A percentile compares a stretch with the other conserved stretches of the same genome.
Evolutionary conservation across 768 basidiomycete species (phyloP).

Genomic region (Boletus vermiculosoides): DNA sequence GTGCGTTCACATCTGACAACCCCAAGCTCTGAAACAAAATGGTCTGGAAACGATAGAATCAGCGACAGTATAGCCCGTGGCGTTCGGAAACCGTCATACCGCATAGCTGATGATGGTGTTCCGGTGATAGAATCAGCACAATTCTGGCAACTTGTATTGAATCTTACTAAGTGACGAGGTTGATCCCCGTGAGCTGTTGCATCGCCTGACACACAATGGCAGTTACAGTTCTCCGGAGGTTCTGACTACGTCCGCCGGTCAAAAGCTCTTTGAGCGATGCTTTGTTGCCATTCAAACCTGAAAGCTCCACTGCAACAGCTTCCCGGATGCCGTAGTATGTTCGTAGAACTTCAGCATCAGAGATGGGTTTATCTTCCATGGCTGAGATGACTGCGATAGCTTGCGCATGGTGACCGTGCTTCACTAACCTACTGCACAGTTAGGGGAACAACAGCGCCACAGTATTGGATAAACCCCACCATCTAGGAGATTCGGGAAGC

Average conservation of each 20-base stretch:
- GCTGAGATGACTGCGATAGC: not conserved
- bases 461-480: not conserved
- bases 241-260: not conserved
- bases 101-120: not conserved
- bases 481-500: not conserved
- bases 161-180: not conserved
- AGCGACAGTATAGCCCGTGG: not conserved
- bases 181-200: not conserved
- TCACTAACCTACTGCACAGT: not conserved
- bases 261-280: not conserved
- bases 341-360: not conserved
- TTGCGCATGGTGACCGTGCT: not conserved
- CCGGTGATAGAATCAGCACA: not conserved
- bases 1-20: not conserved
- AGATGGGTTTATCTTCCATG: not conserved
- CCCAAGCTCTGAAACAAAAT: not conserved
- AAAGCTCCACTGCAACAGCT: not conserved
- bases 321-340: not conserved
- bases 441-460: not conserved
- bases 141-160: not conserved
- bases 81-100: not conserved
- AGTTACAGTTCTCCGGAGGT: not conserved
- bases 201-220: not conserved
- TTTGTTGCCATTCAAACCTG: too few relatives aligned
- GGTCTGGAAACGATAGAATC: not conserved